Evolutionary conservation across 495 filamentous ascomycete species (phyloP).

Genomic region (Daldinia caldariorum): DNA sequence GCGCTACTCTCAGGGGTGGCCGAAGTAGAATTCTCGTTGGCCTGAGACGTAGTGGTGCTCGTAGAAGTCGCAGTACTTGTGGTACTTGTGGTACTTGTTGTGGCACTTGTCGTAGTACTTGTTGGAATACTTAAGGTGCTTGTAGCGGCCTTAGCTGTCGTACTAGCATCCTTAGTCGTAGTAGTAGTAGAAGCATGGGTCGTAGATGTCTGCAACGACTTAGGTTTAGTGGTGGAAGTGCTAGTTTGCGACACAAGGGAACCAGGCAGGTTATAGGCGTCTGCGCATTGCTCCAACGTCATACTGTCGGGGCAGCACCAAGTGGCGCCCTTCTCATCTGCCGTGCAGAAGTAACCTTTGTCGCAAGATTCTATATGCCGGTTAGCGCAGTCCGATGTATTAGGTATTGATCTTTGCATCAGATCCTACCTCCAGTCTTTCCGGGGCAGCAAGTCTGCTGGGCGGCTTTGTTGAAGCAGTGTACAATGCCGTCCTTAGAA

Average conservation of each 20-base stretch:
- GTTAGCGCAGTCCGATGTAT: constrained; percentile 25
- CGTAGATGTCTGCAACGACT: constrained; percentile 16
- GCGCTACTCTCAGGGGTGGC: constrained; percentile 6
- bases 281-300: constrained; percentile 55
- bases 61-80: constrained; percentile 22
- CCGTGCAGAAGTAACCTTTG: constrained; percentile 58
- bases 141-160: constrained; percentile 23
- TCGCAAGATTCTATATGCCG: constrained; percentile 57
- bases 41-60: not conserved
- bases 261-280: constrained; percentile 50
- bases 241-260: constrained; percentile 52
- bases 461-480: constrained; percentile 58
- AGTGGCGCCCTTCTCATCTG: constrained; percentile 50
- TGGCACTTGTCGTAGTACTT: constrained; percentile 5
- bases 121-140: constrained; percentile 23
- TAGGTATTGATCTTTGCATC: not conserved
- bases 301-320: constrained; percentile 60
- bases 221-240: constrained; percentile 4
- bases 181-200: constrained; percentile 36
- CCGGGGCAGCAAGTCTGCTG: constrained; percentile 59
- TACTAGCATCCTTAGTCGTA: constrained; percentile 16
- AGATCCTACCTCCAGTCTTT: constrained; percentile 51
- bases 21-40: not conserved
- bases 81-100: constrained; percentile 12
- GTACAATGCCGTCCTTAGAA: constrained; percentile 51